A percentile compares a stretch with the other conserved stretches of the same genome.
Evolutionary conservation across 139 green algal species (phyloP).

Genomic region (Chlamydomonas incerta): DNA sequence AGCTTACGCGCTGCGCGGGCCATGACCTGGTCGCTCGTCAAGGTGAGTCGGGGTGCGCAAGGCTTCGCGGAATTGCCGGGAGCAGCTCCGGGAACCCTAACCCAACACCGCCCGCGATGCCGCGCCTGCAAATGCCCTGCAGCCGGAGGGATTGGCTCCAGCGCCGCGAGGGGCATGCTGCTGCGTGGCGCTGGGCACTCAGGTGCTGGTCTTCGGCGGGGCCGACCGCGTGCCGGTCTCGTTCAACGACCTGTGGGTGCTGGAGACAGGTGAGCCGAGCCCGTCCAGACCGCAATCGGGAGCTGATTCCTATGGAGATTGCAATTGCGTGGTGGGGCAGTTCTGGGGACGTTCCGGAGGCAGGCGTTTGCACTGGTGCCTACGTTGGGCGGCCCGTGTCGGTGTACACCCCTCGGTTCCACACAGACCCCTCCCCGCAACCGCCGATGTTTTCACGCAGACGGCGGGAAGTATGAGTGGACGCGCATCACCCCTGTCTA

Average conservation of each 20-base stretch:
- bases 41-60: neutral
- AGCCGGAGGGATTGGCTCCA: slow-evolving; percentile 52
- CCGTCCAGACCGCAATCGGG: too few species aligned
- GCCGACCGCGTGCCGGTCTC: slow-evolving; percentile 56
- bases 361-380: too few species aligned
- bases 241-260: slow-evolving; percentile 68
- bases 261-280: slow-evolving; percentile 66
- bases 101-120: neutral
- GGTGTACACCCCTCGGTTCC: too few species aligned
- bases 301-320: too few species aligned
- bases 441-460: slow-evolving; percentile 3
- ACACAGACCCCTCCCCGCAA: too few species aligned
- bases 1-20: too few species aligned
- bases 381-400: too few species aligned
- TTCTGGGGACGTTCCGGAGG: neutral
- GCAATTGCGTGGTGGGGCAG: too few species aligned
- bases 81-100: too few species aligned
- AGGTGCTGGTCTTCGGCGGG: slow-evolving; percentile 68
- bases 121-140: neutral
- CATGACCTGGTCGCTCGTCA: neutral
- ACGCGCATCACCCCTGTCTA: slow-evolving; percentile 7
- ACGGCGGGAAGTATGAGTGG: slow-evolving; percentile 32
- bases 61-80: too few species aligned
- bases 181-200: slow-evolving; percentile 47
- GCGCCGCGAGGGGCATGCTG: slow-evolving; percentile 59